Percentiles rank a stretch among this genome's conserved stretches.
These are phyloP conservation scores for Ceratocystis cubensis DNA, from an alignment of 2,329 filamentous ascomycete species.

Conservation along the genomic window DNA sequence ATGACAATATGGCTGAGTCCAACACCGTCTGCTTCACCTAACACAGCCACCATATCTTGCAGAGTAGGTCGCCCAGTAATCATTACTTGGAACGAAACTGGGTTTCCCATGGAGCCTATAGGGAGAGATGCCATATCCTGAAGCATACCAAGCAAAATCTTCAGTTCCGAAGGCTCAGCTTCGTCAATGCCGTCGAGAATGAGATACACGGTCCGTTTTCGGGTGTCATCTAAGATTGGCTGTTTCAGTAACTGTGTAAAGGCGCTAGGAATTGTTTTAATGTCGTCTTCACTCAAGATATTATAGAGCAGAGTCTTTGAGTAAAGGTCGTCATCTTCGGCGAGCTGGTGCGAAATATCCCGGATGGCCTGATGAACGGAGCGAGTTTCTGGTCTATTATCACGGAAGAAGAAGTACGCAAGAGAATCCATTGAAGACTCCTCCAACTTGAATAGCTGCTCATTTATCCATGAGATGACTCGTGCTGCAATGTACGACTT, in stretches of 20 bases:
- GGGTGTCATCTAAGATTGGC: slow-evolving; percentile 29
- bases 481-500: slow-evolving; percentile 36
- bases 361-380: slow-evolving; percentile 35
- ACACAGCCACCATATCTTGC: slow-evolving; percentile 29
- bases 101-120: slow-evolving; percentile 21
- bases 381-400: slow-evolving; percentile 35
- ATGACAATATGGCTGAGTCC: slow-evolving; percentile 33
- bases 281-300: slow-evolving; percentile 31
- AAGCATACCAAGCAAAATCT: slow-evolving; percentile 27
- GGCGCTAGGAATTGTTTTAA: slow-evolving; percentile 34
- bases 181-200: slow-evolving; percentile 38
- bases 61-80: slow-evolving; percentile 34
- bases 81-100: slow-evolving; percentile 28
- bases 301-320: slow-evolving; percentile 31
- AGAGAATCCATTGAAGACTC: slow-evolving; percentile 24
- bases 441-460: slow-evolving; percentile 27
- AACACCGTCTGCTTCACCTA: slow-evolving; percentile 28
- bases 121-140: slow-evolving; percentile 7
- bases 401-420: slow-evolving; percentile 39
- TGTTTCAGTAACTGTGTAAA: slow-evolving; percentile 33
- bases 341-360: slow-evolving; percentile 37
- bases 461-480: slow-evolving; percentile 32
- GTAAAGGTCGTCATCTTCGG: slow-evolving; percentile 35
- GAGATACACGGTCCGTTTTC: slow-evolving; percentile 31
- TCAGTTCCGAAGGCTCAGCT: slow-evolving; percentile 30